These are phyloP conservation scores for Myxozyma neotropica DNA, from an alignment of 805 yeast genomes.

Conservation along the genomic window DNA sequence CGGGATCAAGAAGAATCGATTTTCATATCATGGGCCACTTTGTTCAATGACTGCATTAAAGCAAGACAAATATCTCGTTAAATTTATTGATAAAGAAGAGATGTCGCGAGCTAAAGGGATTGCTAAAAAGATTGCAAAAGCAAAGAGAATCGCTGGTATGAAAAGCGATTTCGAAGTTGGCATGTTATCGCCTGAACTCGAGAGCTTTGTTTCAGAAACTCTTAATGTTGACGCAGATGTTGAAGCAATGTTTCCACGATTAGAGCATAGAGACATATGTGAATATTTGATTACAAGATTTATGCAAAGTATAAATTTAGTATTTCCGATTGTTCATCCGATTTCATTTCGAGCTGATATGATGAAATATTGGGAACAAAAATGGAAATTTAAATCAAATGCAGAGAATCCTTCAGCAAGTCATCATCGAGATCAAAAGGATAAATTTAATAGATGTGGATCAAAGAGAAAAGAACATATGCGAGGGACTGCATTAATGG, in stretches of 20 bases:
- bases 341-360: constrained; percentile 25
- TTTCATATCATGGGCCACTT: constrained; percentile 23
- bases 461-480: constrained; percentile 17
- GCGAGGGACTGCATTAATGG: constrained; percentile 33
- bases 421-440: background rate
- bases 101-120: background rate
- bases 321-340: constrained; percentile 34
- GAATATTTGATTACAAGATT: constrained; percentile 34
- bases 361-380: constrained; percentile 24
- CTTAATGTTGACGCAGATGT: constrained; percentile 9
- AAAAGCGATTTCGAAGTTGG: background rate
- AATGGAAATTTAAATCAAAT: background rate
- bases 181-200: constrained; percentile 6
- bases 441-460: background rate
- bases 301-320: constrained; percentile 32
- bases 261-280: constrained; percentile 34
- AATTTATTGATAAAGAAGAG: constrained; percentile 1
- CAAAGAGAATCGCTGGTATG: background rate
- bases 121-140: background rate
- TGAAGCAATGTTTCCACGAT: constrained; percentile 21
- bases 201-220: background rate
- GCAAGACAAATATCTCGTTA: constrained; percentile 9
- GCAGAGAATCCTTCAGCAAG: background rate
- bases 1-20: constrained; percentile 19
- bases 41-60: constrained; percentile 1